Evolutionary conservation across 345 rosid species (phyloP), one percentile per base, ranked within the genome.

Genomic region (Brassica juncea): DNA sequence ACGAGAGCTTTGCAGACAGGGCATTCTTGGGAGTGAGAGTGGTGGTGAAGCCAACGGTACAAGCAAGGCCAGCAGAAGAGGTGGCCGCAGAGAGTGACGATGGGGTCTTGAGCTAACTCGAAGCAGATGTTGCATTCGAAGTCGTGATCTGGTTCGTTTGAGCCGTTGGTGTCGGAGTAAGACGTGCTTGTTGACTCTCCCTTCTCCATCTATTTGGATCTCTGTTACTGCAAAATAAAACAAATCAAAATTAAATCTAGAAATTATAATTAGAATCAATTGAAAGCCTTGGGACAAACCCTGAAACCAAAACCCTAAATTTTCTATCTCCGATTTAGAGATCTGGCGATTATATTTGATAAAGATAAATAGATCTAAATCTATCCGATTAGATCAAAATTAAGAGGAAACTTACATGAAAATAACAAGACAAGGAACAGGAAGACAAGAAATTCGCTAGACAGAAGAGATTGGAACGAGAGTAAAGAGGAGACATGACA

Each of bases 81-180:
- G 39, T 95, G 97, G 10, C 98, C 97, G 42, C 99, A 95, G 25
- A 90, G 92, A 8, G 98, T 95, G 8, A 91, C 90, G 11, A 91
- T 87, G 0, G 97, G 94, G 77, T 95, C 99, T 77, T 87, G 93
- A 68, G 98, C 97, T 76, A 92, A 76, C 57, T 95, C 99, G 0
- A 95, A 92, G 81, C 97, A 95, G 52, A 95, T 95, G 82, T 95
- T 95, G 86, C 99, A 95, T 75, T 95, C 97, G 30, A 92, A 94
- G 84, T 89, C 92, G 81, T 86, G 91, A 3, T 89, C 93, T 10
- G 84, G 89, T 71, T 94, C 97, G 73, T 80, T 87, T 55, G 69
- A 25, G 16, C 63, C 81, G 75, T 71, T 80, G 49, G 80, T 81
- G 25, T 80, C 85, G 0, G 79, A 79, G 71, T 70, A 86, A 44